Conservation (phyloP, 257 asterid species). For the Solanum chiquidenum region DNA sequence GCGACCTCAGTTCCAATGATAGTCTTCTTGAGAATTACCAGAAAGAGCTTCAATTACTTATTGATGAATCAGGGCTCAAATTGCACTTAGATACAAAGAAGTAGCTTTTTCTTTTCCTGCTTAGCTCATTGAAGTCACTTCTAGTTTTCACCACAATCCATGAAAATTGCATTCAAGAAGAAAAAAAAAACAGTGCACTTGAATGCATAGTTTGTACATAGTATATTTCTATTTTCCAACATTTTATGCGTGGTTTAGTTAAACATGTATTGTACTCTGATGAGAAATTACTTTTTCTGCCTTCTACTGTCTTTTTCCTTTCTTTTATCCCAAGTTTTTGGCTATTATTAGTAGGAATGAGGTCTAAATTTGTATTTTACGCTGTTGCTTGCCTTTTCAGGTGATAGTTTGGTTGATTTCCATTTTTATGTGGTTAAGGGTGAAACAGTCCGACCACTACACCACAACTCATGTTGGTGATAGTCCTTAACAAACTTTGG, state of each 20-base stretch:
- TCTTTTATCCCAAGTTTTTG: not conserved
- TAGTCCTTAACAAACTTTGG: no score
- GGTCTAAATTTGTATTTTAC: not conserved
- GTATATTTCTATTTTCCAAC: not conserved
- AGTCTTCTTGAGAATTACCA: constrained; percentile 24
- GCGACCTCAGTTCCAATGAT: constrained; percentile 6
- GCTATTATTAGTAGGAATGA: not conserved
- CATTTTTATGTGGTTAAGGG: not conserved
- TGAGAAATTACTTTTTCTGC: not conserved
- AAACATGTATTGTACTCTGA: not conserved
- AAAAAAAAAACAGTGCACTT: not conserved
- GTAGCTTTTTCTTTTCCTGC: not conserved
- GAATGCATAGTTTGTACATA: not conserved
- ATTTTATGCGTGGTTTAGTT: not conserved
- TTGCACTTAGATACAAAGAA: constrained; percentile 13
- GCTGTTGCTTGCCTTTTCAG: not conserved
- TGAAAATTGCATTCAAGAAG: not conserved
- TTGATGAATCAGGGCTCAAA: constrained; percentile 38
- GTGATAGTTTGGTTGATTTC: not conserved
- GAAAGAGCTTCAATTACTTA: constrained; percentile 31
- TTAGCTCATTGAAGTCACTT: not conserved
- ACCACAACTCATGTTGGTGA: no score
- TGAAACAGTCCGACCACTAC: no score
- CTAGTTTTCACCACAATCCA: not conserved
- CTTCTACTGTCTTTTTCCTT: not conserved